Base-by-base conservation (phyloP, 2,329 filamentous ascomycete species). In the Sporothrix phasma region DNA sequence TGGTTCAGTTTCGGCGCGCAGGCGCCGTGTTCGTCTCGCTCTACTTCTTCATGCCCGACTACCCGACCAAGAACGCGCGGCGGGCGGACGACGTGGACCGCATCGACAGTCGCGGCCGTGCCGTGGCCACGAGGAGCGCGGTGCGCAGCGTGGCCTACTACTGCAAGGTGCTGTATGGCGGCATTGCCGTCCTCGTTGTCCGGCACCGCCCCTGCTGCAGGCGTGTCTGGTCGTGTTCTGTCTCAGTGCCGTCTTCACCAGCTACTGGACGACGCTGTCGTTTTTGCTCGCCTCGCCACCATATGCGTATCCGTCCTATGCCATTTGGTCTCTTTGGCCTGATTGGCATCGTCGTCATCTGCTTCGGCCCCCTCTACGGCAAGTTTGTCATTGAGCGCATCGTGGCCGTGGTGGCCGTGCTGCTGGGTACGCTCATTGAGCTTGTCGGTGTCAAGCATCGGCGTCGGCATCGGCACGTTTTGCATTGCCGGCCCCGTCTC, bases 251-350 rank as follows among this genome's bases (percentile, higher is more conserved):
- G 76, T 80, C 61, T 83, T 82, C 65, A 82, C 80, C 0, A 78
- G 76, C 3, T 83, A 80, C 71, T 83, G 80, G 81, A 83, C 80
- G 0, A 93, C 89, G 0, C 74, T 94, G 43, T 93, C 89, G 0
- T 95, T 95, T 71, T 79, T 94, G 5, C 82, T 95, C 19, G 83
- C 88, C 0, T 86, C 82, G 0, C 75, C 81, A 2, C 89, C 89
- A 0, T 95, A 90, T 71, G 73, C 80, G 62, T 92, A 88, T 72
- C 76, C 80, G 0, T 84, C 88, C 0, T 73, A 90, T 0, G 79
- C 81, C 3, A 92, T 94, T n/a, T 59, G 89, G 90, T 0, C 78
- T 94, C 4, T 94, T 94, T 72, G 88, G 88, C 0, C 77, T 95
- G 3, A 89, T 92, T 61, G 90, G 88, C 1, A 84, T 94, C 13